Conservation (phyloP, 495 filamentous ascomycete genomes). For the Talaromyces liani region DNA sequence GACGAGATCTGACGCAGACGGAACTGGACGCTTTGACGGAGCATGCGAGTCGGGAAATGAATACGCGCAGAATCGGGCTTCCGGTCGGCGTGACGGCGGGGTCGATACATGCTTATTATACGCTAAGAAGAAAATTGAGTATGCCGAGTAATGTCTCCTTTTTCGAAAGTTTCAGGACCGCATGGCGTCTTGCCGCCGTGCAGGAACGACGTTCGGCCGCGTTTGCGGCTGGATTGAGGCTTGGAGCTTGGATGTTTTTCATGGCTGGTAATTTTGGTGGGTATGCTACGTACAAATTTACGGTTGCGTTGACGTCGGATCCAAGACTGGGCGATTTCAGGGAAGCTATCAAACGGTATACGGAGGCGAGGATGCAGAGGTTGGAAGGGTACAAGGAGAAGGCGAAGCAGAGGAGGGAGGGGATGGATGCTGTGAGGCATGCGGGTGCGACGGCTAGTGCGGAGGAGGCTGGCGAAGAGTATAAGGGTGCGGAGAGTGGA, state of each 20-base stretch:
- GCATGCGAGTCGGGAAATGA: constrained; percentile 15
- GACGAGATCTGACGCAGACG: constrained; percentile 24
- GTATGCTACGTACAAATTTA: constrained; percentile 4
- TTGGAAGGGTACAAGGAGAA: constrained; percentile 12
- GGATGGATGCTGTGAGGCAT: constrained; percentile 2
- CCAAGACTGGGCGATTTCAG: constrained; percentile 20
- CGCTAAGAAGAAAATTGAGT: not conserved
- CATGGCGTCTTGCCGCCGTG: not conserved
- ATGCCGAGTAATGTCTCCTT: not conserved
- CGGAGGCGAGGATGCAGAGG: constrained; percentile 21
- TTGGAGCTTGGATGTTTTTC: constrained; percentile 15
- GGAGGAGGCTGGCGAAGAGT: not conserved
- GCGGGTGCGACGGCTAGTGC: not conserved
- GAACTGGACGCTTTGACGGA: constrained; percentile 30
- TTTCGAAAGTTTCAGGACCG: not conserved
- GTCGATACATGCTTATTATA: constrained; percentile 6
- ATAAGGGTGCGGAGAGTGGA: not conserved
- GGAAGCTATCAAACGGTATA: constrained; percentile 14
- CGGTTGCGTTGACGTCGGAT: constrained; percentile 15
- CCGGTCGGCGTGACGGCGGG: constrained; percentile 13
- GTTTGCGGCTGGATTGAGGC: constrained; percentile 10
- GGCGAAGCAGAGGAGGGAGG: constrained; percentile 5
- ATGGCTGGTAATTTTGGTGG: constrained; percentile 5
- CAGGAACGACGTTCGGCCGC: not conserved
- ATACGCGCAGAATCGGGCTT: constrained; percentile 15